These are phyloP conservation scores for Sugiyamaella mastotermitis DNA, from an alignment of 805 yeast species.

Conservation along the genomic window DNA sequence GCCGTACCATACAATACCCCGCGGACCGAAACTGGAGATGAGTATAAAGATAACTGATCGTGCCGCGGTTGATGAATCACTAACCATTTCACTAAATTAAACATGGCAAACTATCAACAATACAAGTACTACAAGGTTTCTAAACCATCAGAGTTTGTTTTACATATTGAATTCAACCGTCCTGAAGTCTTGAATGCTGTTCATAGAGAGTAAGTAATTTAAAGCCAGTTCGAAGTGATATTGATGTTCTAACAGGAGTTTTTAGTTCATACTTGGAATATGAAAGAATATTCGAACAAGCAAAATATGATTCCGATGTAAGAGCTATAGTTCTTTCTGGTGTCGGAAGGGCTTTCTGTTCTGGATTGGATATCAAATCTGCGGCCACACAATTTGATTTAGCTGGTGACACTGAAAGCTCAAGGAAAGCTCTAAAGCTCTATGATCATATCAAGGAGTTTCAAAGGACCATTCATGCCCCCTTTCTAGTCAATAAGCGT, in stretches of 20 bases:
- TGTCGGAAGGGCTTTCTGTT: conserved; percentile 49
- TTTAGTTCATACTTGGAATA: conserved; percentile 59
- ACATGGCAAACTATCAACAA: conserved; percentile 15
- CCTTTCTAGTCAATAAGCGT: conserved; percentile 28
- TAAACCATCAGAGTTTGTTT: conserved; percentile 41
- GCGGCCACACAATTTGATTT: conserved; percentile 17
- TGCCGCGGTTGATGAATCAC: too few species aligned
- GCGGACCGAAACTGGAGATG: too few species aligned
- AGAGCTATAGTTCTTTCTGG: conserved; percentile 55
- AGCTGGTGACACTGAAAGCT: conserved; percentile 20
- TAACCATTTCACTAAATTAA: too few species aligned
- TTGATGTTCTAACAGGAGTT: conserved; percentile 14
- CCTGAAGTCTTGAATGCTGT: conserved; percentile 57
- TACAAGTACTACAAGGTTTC: conserved; percentile 27
- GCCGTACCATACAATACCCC: too few species aligned
- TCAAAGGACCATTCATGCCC: conserved; percentile 45
- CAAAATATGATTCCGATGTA: conserved; percentile 41
- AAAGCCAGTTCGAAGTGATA: conserved; percentile 3
- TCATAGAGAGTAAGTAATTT: conserved; percentile 36
- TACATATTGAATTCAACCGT: conserved; percentile 56
- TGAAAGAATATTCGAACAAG: conserved; percentile 38
- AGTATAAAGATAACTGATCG: too few species aligned
- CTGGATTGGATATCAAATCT: conserved; percentile 56
- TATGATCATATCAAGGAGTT: conserved; percentile 45
- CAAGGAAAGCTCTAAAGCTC: conserved; percentile 28